phyloP scores from a whole-genome alignment of 345 rosid genomes.

The Sisymbrium irio region DNA sequence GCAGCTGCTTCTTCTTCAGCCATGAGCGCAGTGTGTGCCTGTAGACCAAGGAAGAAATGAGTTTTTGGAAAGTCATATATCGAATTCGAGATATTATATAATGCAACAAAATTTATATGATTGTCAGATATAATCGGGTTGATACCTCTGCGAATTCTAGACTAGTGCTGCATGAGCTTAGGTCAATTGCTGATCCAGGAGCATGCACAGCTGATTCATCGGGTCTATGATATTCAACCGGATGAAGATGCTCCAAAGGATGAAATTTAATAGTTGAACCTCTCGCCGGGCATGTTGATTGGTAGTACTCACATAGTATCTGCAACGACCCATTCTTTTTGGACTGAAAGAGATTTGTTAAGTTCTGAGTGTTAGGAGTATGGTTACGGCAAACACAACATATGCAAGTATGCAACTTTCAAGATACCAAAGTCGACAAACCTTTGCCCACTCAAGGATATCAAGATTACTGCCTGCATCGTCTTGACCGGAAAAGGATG shows the following conservation, averaged over 20 bases:
- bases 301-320: constrained; percentile 75
- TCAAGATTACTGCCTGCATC: constrained; percentile 59
- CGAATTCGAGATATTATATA: not conserved
- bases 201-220: constrained; percentile 53
- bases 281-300: constrained; percentile 57
- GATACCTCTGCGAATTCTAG: constrained; percentile 80
- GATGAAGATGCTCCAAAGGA: constrained; percentile 91
- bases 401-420: not conserved
- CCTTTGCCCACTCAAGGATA: constrained; percentile 97
- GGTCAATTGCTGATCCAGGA: constrained; percentile 64
- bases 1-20: constrained; percentile 92
- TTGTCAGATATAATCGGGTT: not conserved
- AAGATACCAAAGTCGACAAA: constrained; percentile 31
- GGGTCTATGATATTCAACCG: constrained; percentile 71
- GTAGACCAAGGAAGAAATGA: constrained; percentile 26
- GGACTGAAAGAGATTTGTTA: constrained; percentile 47
- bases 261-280: constrained; percentile 75
- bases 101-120: constrained; percentile 10
- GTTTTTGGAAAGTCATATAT: not conserved
- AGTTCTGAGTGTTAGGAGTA: not conserved
- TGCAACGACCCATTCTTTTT: constrained; percentile 76
- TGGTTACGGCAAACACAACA: not conserved
- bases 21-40: constrained; percentile 73
- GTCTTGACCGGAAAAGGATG: constrained; percentile 87
- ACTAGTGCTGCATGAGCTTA: constrained; percentile 66